phyloP scores from a whole-genome alignment of 2,329 filamentous ascomycete species.

The Rutstroemia sp. region DNA sequence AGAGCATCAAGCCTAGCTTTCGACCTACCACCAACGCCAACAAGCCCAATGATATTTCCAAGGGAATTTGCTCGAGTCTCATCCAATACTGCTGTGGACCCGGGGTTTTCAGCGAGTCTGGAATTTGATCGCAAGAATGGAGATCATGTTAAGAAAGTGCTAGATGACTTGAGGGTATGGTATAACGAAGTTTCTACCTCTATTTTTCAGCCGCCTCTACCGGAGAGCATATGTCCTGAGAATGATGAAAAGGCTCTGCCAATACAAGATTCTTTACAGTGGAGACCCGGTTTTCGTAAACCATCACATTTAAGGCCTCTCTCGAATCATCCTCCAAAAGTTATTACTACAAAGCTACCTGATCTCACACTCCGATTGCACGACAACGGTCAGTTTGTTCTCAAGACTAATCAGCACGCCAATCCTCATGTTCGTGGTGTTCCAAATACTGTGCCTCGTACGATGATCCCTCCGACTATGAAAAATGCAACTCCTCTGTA shows the following conservation, averaged over 20 bases:
- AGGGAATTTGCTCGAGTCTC: background rate
- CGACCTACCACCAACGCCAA: background rate
- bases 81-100: background rate
- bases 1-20: conserved; percentile 6
- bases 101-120: background rate
- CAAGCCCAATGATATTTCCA: background rate
- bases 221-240: background rate
- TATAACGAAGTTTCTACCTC: conserved; percentile 3
- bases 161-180: conserved; percentile 4
- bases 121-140: background rate
- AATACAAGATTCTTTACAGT: background rate
- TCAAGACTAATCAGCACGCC: too few relatives aligned
- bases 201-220: conserved; percentile 1
- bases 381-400: too few relatives aligned
- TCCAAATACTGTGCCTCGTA: too few relatives aligned
- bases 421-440: too few relatives aligned
- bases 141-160: conserved; percentile 6
- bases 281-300: background rate
- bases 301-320: background rate
- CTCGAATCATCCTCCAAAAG: background rate
- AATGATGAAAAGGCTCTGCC: background rate
- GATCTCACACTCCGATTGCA: background rate
- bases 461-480: background rate
- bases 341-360: background rate
- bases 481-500: background rate